Evolutionary conservation across 371 early-diverging fungal genomes (phyloP), one percentile per base, ranked within the genome.

Genomic region (Cokeromyces recurvatus): DNA sequence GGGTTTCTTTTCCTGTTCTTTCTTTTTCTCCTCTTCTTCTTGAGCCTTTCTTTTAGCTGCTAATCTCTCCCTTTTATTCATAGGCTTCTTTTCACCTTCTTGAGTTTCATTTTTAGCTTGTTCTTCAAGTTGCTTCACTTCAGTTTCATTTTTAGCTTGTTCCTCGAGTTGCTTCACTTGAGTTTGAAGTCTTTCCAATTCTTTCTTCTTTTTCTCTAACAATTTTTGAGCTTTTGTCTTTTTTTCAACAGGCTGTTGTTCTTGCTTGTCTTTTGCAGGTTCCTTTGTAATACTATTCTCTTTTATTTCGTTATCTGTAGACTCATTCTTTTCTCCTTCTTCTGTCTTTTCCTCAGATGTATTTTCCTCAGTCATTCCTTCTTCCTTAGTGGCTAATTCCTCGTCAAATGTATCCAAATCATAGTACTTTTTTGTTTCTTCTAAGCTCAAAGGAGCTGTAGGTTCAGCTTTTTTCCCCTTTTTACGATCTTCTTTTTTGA

Each of bases 341-440:
- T 34, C 24, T 12, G 27, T 11, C 14, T 34, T 34, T 29, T 5
- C 29, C 5, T 29, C 29, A 8, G 5, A 5, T 8, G 29, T 29
- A 29, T 29, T 29, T 29, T 29, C 29, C 5, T 29, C 29, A 29
- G 5, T 29, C 29, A 29, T 11, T n/a, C n/a, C 50, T 19, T 48
- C 46, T 21, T 62, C 51, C 68, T 62, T 43, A 1, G 59, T 52
- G 23, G 59, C 66, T 12, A 53, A 22, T 10, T 62, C 47, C 14
- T 79, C 81, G 52, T 74, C 71, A 50, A 79, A 82, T 11, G 79
- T 79, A 54, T 85, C 84, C 8, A 55, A n/a, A 24, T 55, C 50
- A 21, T 78, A 74, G 44, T 59, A 76, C 6, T 64, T 58, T 16
- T 51, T 51, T 35, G 71, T 73, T 32, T 74, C 81, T 32, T 74